Conservation (phyloP, 2,329 filamentous ascomycete species). For the Hypoxylon sp. region DNA sequence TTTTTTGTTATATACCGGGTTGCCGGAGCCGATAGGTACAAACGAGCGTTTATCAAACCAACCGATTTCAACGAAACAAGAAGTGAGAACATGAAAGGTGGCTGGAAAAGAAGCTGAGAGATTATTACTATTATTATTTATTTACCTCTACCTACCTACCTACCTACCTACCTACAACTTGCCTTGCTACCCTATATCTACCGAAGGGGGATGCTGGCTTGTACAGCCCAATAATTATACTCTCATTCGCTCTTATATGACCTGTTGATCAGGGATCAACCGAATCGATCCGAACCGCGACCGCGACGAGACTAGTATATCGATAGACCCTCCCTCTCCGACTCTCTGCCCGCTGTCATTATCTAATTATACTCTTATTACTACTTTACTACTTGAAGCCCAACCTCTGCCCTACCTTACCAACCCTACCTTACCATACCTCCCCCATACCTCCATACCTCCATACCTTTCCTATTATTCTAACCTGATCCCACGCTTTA, state of each 20-base stretch:
- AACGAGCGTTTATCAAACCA: slow-evolving; percentile 18
- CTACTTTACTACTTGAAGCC: slow-evolving; percentile 35
- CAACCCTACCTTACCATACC: slow-evolving; percentile 5
- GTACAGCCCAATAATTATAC: slow-evolving; percentile 35
- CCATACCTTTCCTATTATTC: slow-evolving; percentile 29
- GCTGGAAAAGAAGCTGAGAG: slow-evolving; percentile 24
- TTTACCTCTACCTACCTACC: slow-evolving; percentile 4
- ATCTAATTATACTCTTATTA: slow-evolving; percentile 33
- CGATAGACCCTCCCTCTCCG: slow-evolving; percentile 6
- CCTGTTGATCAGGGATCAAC: slow-evolving; percentile 36
- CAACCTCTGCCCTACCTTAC: slow-evolving; percentile 35
- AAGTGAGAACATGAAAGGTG: slow-evolving; percentile 17
- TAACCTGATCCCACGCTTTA: slow-evolving; percentile 23
- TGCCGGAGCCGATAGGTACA: slow-evolving; percentile 31
- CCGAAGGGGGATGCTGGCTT: slow-evolving; percentile 32
- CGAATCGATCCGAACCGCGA: slow-evolving; percentile 26
- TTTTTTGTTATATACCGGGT: slow-evolving; percentile 33
- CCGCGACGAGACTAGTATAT: slow-evolving; percentile 30
- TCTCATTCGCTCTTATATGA: slow-evolving; percentile 18
- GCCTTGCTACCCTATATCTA: slow-evolving; percentile 28
- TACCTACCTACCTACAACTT: slow-evolving; percentile 1
- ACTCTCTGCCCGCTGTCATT: slow-evolving; percentile 13
- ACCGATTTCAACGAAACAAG: slow-evolving; percentile 20
- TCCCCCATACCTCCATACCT: slow-evolving; percentile 8
- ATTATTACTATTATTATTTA: slow-evolving; percentile 15